phyloP scores from a whole-genome alignment of 176 grass and related monocot genomes.

The Avena insularis region DNA sequence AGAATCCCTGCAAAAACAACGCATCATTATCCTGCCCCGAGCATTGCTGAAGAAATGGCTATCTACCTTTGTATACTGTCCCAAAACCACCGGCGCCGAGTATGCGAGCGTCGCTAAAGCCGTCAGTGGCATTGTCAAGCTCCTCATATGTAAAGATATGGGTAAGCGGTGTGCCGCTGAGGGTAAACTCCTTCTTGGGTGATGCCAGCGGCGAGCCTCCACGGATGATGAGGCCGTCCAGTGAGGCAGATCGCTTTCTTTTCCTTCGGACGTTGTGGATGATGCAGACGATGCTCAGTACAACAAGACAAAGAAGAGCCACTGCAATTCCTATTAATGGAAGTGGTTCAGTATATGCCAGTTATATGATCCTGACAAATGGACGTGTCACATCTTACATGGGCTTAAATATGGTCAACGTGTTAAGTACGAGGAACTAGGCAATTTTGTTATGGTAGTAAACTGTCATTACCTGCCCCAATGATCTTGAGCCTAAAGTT shows the following conservation, averaged over 20 bases:
- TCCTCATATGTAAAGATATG: slow-evolving; percentile 64
- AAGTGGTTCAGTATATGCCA: background rate
- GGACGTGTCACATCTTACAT: background rate
- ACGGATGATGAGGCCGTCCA: slow-evolving; percentile 38
- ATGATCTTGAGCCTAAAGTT: background rate
- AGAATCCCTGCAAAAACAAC: slow-evolving; percentile 32
- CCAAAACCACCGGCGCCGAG: slow-evolving; percentile 69
- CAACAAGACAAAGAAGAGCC: background rate
- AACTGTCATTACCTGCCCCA: slow-evolving; percentile 29
- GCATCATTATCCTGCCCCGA: background rate
- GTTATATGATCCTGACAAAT: background rate
- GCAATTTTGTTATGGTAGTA: background rate
- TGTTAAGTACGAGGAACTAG: background rate
- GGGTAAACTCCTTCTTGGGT: slow-evolving; percentile 46
- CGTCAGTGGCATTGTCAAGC: slow-evolving; percentile 59
- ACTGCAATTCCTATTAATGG: slow-evolving; percentile 25
- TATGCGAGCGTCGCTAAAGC: slow-evolving; percentile 42
- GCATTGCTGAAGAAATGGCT: background rate
- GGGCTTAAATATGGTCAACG: background rate
- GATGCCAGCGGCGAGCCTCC: slow-evolving; percentile 5
- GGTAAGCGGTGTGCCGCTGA: background rate
- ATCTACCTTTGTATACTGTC: slow-evolving; percentile 60
- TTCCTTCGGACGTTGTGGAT: background rate
- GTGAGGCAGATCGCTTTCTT: slow-evolving; percentile 25
- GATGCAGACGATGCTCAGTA: background rate